Percentiles rank a stretch among this genome's conserved stretches.
Evolutionary conservation across 371 early-diverging fungal genomes (phyloP).

Genomic region (Mucor velutinosus): DNA sequence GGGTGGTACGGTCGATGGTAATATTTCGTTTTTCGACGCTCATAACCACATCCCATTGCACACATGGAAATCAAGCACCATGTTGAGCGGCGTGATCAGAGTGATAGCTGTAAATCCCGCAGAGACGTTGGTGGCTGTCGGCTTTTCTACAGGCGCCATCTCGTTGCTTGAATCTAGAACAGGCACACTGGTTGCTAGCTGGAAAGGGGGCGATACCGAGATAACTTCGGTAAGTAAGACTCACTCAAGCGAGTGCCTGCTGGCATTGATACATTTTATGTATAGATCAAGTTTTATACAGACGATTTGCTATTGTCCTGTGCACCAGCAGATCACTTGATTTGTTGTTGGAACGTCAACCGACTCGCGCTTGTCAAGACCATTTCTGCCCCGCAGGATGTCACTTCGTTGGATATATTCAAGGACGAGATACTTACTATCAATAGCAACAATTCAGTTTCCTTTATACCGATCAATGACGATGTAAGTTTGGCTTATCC

Average conservation of each 20-base stretch:
- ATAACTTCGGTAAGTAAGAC: constrained; percentile 52
- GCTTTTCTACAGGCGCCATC: constrained; percentile 62
- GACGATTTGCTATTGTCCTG: constrained; percentile 62
- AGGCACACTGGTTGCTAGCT: constrained; percentile 60
- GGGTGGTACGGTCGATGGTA: constrained; percentile 54
- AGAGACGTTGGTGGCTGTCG: constrained; percentile 63
- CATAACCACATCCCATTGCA: constrained; percentile 40
- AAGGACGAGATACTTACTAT: constrained; percentile 65
- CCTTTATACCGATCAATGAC: constrained; percentile 69
- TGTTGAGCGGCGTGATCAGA: constrained; percentile 38
- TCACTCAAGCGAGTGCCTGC: not conserved
- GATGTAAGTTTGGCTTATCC: constrained; percentile 48
- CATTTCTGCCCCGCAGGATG: constrained; percentile 46
- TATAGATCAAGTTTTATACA: constrained; percentile 63
- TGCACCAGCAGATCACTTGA: constrained; percentile 65
- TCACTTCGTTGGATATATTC: constrained; percentile 12
- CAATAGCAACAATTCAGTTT: constrained; percentile 63
- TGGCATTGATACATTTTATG: not conserved
- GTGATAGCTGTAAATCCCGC: constrained; percentile 51
- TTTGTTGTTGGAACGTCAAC: constrained; percentile 67
- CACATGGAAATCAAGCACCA: constrained; percentile 53
- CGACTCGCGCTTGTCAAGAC: constrained; percentile 60
- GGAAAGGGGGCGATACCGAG: constrained; percentile 70
- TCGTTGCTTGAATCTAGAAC: constrained; percentile 64
- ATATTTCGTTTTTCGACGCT: constrained; percentile 49